A percentile compares a stretch with the other conserved stretches of the same genome.
Conservation (phyloP, 257 asterid species). For the Cynanchum wilfordii region DNA sequence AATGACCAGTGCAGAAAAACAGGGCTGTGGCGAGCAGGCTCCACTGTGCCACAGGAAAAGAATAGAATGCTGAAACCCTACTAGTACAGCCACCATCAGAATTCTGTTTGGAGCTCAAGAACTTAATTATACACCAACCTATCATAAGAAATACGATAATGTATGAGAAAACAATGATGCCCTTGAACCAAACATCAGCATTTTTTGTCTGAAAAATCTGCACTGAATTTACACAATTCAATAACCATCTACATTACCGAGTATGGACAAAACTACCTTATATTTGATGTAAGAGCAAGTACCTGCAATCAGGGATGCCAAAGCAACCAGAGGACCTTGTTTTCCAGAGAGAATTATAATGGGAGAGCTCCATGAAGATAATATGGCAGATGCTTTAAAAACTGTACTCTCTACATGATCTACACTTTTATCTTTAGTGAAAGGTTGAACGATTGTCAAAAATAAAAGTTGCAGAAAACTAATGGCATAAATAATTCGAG, state of each 20-base stretch:
- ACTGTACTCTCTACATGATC: slow-evolving; percentile 38
- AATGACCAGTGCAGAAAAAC: slow-evolving; percentile 93
- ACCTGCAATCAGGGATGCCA: slow-evolving; percentile 74
- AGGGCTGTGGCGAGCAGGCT: slow-evolving; percentile 74
- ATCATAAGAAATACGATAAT: slow-evolving; percentile 15
- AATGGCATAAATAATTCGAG: slow-evolving; percentile 59
- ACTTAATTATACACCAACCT: slow-evolving; percentile 82
- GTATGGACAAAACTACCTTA: not conserved
- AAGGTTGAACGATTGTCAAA: slow-evolving; percentile 35
- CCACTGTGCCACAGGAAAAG: slow-evolving; percentile 76
- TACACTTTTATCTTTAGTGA: slow-evolving; percentile 26
- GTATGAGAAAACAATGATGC: slow-evolving; percentile 10
- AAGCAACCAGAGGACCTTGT: slow-evolving; percentile 75
- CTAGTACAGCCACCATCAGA: slow-evolving; percentile 23
- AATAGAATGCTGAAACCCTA: slow-evolving; percentile 45
- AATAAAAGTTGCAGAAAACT: slow-evolving; percentile 62
- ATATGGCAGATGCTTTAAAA: slow-evolving; percentile 53
- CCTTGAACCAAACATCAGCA: not conserved
- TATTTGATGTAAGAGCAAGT: slow-evolving; percentile 18
- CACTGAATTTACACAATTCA: not conserved
- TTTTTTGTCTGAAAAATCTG: not conserved
- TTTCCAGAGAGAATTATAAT: slow-evolving; percentile 75
- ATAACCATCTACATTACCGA: not conserved
- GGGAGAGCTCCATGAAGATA: slow-evolving; percentile 76
- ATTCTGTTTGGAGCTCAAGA: slow-evolving; percentile 35